phyloP scores from a whole-genome alignment of 2,329 filamentous ascomycete genomes.

The Bertia moriformis region DNA sequence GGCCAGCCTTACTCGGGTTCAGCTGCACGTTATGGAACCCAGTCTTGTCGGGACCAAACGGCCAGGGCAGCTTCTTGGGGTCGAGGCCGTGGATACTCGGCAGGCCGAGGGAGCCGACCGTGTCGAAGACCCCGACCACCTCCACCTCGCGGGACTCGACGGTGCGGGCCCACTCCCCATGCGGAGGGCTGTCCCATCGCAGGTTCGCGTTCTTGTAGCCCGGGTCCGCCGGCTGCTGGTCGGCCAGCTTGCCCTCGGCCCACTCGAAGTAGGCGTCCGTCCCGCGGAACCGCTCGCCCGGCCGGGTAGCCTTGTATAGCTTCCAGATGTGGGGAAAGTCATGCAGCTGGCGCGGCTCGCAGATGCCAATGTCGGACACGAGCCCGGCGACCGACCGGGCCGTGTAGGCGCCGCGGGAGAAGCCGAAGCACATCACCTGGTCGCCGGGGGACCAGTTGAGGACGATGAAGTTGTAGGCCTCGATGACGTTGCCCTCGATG shows the following conservation, averaged over 20 bases:
- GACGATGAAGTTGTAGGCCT: slow-evolving; percentile 21
- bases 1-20: slow-evolving; percentile 6
- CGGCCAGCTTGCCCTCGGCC: background rate
- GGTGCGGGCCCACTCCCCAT: background rate
- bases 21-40: slow-evolving; percentile 6
- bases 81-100: no score
- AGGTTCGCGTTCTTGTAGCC: no score
- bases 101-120: background rate
- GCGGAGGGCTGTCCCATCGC: background rate
- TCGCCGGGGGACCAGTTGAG: slow-evolving; percentile 20
- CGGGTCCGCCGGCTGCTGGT: background rate
- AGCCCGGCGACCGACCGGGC: slow-evolving; percentile 22
- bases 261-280: background rate
- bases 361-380: slow-evolving; percentile 10
- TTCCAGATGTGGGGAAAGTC: background rate
- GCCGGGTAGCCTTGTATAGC: background rate
- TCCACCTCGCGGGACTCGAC: background rate
- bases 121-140: background rate
- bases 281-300: background rate
- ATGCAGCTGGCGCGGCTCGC: background rate
- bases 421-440: slow-evolving; percentile 19
- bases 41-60: no score
- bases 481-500: slow-evolving; percentile 6
- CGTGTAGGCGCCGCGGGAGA: slow-evolving; percentile 23
- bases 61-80: no score